A percentile compares a stretch with the other conserved stretches of the same genome.
Conservation (phyloP, 495 filamentous ascomycete genomes). For the Podospora pseudopauciseta region DNA sequence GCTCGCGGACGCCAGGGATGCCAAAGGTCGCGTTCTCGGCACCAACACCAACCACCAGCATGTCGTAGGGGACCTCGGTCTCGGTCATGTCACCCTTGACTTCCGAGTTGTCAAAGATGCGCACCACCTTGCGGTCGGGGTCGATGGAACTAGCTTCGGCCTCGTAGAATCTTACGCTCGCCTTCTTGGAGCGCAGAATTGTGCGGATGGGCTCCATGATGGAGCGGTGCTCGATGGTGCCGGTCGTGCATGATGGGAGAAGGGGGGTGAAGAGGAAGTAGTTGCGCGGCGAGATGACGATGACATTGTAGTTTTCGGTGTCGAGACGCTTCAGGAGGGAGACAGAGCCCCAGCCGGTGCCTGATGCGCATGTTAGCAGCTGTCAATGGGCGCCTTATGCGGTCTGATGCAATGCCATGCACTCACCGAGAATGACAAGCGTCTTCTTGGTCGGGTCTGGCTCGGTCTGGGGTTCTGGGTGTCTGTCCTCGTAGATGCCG, state of each 20-base stretch:
- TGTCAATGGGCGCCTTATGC: not conserved
- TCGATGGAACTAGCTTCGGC: constrained; percentile 97
- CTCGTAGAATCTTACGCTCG: constrained; percentile 92
- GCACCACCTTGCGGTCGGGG: constrained; percentile 79
- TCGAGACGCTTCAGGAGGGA: constrained; percentile 97
- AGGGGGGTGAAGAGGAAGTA: constrained; percentile 99
- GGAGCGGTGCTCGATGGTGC: constrained; percentile 95
- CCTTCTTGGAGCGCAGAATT: constrained; percentile 89
- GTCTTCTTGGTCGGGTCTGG: constrained; percentile 94
- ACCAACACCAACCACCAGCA: constrained; percentile 94
- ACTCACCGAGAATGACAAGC: constrained; percentile 87
- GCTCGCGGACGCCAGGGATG: constrained; percentile 89
- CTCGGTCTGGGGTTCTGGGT: constrained; percentile 74
- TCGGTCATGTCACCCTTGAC: constrained; percentile 77
- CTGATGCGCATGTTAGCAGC: constrained; percentile 41
- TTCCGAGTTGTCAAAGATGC: constrained; percentile 88
- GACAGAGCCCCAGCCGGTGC: constrained; percentile 95
- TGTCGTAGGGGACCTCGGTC: constrained; percentile 94
- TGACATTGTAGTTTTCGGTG: constrained; percentile 96
- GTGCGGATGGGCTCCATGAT: constrained; percentile 99
- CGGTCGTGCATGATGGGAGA: constrained; percentile 93
- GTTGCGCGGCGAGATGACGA: constrained; percentile 94
- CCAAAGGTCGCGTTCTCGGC: constrained; percentile 99
- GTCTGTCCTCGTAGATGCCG: constrained; percentile 72
- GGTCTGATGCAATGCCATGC: not conserved